Base-by-base conservation (phyloP, 164 flowering plant species). In the Piper longum region DNA sequence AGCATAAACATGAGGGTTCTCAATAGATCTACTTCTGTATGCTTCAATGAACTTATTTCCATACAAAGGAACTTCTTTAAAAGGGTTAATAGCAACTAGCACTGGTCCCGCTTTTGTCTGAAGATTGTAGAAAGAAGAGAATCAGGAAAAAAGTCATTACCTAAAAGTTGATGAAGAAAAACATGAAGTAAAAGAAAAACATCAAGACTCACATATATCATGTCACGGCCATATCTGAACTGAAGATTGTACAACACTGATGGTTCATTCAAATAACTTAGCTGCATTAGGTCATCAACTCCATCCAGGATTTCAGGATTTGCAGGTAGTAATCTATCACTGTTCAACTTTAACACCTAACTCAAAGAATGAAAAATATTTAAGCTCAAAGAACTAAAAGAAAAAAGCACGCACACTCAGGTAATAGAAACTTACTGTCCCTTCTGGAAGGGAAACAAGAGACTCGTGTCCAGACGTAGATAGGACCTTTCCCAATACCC, bases 41-140 rank as follows among this genome's bases (percentile, higher is more conserved):
- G 90, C 96, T 73, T 89, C 90, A 77, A 95, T 82, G 72, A 76
- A 91, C 56, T 81, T 77, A 78, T 84, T 77, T 66, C 99, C 92
- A 76, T 95, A 95, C 67, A 89, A 74, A 18, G 83, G 76, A 59
- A 95, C 96, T 79, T 81, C 73, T 75, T 91, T 91, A 56, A 91
- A 95, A 64, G 99, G 99, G 70, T 95, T 95, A 54, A 95, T 64
- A 16, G 99, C 99, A 73, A 95, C 95, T 81, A 95, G 77, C 54
- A 95, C 91, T 54, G 99, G 99, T 36, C 99, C 99, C 16, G 99
- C 99, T 80, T 95, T 95, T 19, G 99, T 91, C 99, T 95, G 74
- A 57, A 67, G 63, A 59, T 6, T 9, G 60, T 4, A 57, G 17
- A 62, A 43, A 45, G 18, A 41, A 66, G 16, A 45, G 1, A 45